Conservation (phyloP, 2,329 filamentous ascomycete genomes). For the Fusarium sp. region DNA sequence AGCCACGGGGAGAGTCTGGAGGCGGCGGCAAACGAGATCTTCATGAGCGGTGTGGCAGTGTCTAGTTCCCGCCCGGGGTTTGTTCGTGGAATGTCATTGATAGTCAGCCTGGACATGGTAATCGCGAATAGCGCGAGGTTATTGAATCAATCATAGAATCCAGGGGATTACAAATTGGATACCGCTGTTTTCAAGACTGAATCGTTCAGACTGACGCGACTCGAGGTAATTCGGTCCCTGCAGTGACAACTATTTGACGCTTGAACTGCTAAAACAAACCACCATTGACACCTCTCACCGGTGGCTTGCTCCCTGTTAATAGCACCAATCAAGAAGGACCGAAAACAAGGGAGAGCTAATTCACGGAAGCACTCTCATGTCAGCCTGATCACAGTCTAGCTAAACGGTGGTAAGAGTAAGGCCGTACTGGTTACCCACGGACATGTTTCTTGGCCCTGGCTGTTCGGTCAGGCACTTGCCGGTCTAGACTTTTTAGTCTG, state of each 20-base stretch:
- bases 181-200: neutral
- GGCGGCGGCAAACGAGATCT: neutral
- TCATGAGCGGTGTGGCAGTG: slow-evolving; percentile 3
- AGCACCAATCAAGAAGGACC: neutral
- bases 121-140: neutral
- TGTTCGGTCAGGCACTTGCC: neutral
- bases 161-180: neutral
- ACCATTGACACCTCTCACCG: neutral
- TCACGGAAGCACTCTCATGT: neutral
- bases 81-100: neutral
- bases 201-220: neutral
- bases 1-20: neutral
- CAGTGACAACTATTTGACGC: neutral
- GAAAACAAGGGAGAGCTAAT: neutral
- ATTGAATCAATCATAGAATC: neutral
- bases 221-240: neutral
- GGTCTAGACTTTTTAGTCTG: neutral
- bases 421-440: neutral
- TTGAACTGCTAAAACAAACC: neutral
- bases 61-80: neutral
- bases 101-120: neutral
- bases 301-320: neutral
- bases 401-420: neutral
- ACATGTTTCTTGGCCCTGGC: neutral
- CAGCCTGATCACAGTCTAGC: neutral